Evolutionary conservation across 345 rosid species (phyloP).

Genomic region (Isatis tinctoria): DNA sequence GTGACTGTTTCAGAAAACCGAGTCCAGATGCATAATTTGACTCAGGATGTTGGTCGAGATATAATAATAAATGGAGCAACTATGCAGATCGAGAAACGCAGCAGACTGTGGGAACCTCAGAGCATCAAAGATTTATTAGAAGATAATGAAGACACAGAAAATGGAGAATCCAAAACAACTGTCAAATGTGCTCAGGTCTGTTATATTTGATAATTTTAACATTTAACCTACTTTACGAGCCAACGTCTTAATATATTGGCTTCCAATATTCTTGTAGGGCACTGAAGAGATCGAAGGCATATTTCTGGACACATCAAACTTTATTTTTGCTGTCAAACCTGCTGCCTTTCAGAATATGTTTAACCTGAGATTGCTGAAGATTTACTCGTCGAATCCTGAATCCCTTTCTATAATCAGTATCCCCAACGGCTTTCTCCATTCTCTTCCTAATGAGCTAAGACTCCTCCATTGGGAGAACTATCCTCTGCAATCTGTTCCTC

Average conservation of each 20-base stretch:
- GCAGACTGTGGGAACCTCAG: slow-evolving; percentile 13
- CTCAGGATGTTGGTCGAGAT: slow-evolving; percentile 24
- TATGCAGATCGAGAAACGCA: neutral
- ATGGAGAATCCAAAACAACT: neutral
- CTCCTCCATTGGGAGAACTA: slow-evolving; percentile 28
- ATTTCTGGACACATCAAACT: neutral
- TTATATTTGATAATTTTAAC: neutral
- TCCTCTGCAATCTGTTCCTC: slow-evolving; percentile 1
- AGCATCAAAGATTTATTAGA: slow-evolving; percentile 12
- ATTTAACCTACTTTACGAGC: neutral
- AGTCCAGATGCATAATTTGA: slow-evolving; percentile 15
- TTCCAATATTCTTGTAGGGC: slow-evolving; percentile 1
- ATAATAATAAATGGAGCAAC: neutral
- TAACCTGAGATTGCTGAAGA: slow-evolving; percentile 3
- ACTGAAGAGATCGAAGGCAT: slow-evolving; percentile 19
- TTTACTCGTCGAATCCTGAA: neutral
- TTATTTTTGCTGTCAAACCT: neutral
- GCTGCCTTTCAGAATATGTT: slow-evolving; percentile 1
- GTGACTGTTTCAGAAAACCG: neutral
- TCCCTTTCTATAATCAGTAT: neutral
- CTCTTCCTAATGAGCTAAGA: slow-evolving; percentile 6
- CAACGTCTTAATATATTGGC: neutral
- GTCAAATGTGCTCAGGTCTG: neutral
- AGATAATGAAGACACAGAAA: neutral
- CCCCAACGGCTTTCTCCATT: neutral